These are phyloP conservation scores for Trichoderma citrinoviride DNA, from an alignment of 2,329 filamentous ascomycete genomes.

Conservation along the genomic window DNA sequence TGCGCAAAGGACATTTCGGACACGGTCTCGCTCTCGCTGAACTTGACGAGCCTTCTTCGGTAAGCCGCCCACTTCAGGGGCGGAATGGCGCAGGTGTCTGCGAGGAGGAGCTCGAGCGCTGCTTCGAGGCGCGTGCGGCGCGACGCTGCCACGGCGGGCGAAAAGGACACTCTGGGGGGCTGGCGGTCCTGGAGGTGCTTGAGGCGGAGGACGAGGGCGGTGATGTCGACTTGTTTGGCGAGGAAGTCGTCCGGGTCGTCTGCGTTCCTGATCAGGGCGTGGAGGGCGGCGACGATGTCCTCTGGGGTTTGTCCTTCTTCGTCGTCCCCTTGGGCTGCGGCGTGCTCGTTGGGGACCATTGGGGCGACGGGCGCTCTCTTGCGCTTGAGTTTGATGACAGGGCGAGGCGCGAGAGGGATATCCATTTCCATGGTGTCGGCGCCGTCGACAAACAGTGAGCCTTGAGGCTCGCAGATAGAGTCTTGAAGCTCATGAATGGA, in stretches of 20 bases:
- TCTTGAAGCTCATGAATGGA: too few relatives aligned
- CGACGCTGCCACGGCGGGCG: neutral
- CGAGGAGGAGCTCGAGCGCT: neutral
- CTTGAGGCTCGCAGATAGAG: too few relatives aligned
- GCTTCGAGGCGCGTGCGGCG: constrained; percentile 14
- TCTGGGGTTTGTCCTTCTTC: neutral
- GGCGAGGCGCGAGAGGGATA: too few relatives aligned
- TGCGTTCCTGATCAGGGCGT: neutral
- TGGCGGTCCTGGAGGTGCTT: constrained; percentile 4
- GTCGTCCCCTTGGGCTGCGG: neutral
- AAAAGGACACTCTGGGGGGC: neutral
- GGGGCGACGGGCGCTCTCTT: too few relatives aligned
- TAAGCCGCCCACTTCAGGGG: constrained; percentile 27
- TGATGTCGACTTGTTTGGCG: neutral
- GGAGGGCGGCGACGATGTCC: neutral
- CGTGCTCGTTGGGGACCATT: too few relatives aligned
- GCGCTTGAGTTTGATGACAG: too few relatives aligned
- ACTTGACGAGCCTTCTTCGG: constrained; percentile 25
- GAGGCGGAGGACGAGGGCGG: neutral
- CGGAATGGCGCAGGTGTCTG: constrained; percentile 26
- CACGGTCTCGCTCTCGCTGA: constrained; percentile 22
- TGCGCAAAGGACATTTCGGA: constrained; percentile 24
- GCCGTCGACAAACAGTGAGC: too few relatives aligned
- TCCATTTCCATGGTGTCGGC: too few relatives aligned
- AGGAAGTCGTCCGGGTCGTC: neutral